These are phyloP conservation scores for Castanea sativa DNA, from an alignment of 306 rosid genomes.

Conservation along the genomic window DNA sequence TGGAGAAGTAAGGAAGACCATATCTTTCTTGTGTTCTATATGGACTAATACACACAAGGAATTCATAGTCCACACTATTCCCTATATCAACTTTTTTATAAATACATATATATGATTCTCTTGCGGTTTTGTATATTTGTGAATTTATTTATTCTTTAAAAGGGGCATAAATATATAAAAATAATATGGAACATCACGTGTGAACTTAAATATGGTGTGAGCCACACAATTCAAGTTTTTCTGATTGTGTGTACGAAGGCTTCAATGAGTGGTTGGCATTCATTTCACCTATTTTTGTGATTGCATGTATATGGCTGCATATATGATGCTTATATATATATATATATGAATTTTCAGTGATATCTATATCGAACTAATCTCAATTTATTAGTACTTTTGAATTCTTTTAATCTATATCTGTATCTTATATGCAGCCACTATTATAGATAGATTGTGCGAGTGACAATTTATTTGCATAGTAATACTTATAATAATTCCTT, in stretches of 20 bases:
- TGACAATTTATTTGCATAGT: background rate
- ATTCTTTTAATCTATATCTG: too few relatives aligned
- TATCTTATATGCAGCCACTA: too few relatives aligned
- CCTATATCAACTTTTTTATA: background rate
- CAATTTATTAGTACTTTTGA: too few relatives aligned
- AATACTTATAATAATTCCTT: background rate
- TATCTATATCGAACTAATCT: background rate
- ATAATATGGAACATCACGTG: conserved; percentile 18
- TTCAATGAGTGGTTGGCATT: conserved; percentile 21
- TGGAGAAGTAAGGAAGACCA: conserved; percentile 57
- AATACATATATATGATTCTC: background rate
- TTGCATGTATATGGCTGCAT: background rate
- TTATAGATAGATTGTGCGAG: too few relatives aligned
- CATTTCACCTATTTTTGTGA: background rate
- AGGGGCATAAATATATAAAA: background rate
- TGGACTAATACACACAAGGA: background rate
- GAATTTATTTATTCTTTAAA: background rate
- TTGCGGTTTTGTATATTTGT: background rate
- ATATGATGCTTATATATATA: too few relatives aligned
- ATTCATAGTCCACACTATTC: background rate
- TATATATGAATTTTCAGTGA: background rate
- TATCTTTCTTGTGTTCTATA: background rate
- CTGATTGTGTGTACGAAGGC: conserved; percentile 9
- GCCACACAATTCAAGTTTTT: conserved; percentile 9
- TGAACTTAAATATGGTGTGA: conserved; percentile 19